Conservation (phyloP, 768 basidiomycete species). For the Boletellus sp. region DNA sequence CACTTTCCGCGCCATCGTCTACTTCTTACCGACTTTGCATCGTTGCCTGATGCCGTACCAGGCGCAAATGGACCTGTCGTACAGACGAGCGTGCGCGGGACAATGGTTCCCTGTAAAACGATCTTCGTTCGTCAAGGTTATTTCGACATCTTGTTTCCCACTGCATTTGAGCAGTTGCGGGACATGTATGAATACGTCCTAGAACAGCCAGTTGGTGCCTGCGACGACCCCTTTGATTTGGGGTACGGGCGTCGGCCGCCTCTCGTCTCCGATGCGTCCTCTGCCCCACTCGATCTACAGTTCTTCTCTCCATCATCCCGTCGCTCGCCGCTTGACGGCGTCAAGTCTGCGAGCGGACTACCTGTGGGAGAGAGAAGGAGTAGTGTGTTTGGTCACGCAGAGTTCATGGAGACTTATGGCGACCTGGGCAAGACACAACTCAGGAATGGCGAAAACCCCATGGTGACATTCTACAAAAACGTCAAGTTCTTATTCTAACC, state of each 20-base stretch:
- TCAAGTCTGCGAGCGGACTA: constrained; percentile 68
- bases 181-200: constrained; percentile 90
- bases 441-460: constrained; percentile 81
- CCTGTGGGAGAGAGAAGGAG: constrained; percentile 80
- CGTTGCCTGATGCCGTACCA: constrained; percentile 79
- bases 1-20: constrained; percentile 93
- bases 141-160: constrained; percentile 99
- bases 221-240: constrained; percentile 15
- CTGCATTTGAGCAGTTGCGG: constrained; percentile 75
- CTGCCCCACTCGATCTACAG: constrained; percentile 50
- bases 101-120: constrained; percentile 85
- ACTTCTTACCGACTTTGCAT: constrained; percentile 88
- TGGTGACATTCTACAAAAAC: constrained; percentile 88
- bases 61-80: constrained; percentile 79
- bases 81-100: constrained; percentile 83
- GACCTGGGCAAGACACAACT: constrained; percentile 68
- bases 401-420: constrained; percentile 86
- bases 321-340: constrained; percentile 64
- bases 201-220: constrained; percentile 45
- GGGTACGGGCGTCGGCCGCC: constrained; percentile 46
- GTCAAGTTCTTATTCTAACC: constrained; percentile 85
- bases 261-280: constrained; percentile 45
- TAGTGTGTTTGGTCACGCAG: constrained; percentile 80
- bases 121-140: constrained; percentile 91
- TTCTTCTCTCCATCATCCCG: constrained; percentile 66